A percentile compares a stretch with the other conserved stretches of the same genome.
Conservation (phyloP, 1,284 basidiomycete genomes). For the Microbotryomycetes sp. region DNA sequence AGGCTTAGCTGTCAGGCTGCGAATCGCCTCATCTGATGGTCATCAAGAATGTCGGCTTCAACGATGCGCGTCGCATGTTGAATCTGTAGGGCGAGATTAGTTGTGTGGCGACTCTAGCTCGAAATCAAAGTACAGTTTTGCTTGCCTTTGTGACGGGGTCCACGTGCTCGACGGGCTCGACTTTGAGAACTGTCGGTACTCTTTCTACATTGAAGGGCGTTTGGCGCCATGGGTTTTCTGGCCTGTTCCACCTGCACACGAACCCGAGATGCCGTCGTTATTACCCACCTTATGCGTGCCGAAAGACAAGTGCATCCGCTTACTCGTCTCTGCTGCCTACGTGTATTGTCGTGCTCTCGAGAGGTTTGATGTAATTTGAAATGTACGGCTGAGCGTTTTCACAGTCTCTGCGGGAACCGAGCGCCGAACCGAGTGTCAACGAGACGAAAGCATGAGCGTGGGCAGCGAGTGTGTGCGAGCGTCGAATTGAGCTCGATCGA, state of each 20-base stretch:
- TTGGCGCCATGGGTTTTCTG: slow-evolving; percentile 4
- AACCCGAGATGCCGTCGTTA: not conserved
- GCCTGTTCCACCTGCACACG: not conserved
- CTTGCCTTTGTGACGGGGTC: not conserved
- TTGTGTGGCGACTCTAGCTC: not conserved
- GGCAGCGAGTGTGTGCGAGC: not conserved
- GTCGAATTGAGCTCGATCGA: not conserved
- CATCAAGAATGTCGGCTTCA: slow-evolving; percentile 3
- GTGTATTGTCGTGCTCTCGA: not conserved
- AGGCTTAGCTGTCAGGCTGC: not conserved
- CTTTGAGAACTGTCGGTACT: slow-evolving; percentile 1
- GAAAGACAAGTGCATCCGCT: not conserved
- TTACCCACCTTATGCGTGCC: not conserved
- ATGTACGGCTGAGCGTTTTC: not conserved
- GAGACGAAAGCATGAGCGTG: too few relatives aligned
- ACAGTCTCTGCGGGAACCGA: not conserved
- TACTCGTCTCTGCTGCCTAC: not conserved
- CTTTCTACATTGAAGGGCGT: slow-evolving; percentile 1
- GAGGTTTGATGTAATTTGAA: not conserved
- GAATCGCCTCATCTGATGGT: not conserved
- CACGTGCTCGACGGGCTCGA: not conserved
- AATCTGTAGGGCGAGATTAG: not conserved
- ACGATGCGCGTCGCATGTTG: not conserved
- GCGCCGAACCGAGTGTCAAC: not conserved
- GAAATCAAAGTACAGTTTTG: not conserved